A percentile compares a stretch with the other conserved stretches of the same genome.
phyloP scores from a whole-genome alignment of 1,284 basidiomycete genomes.

The Somion occarium region DNA sequence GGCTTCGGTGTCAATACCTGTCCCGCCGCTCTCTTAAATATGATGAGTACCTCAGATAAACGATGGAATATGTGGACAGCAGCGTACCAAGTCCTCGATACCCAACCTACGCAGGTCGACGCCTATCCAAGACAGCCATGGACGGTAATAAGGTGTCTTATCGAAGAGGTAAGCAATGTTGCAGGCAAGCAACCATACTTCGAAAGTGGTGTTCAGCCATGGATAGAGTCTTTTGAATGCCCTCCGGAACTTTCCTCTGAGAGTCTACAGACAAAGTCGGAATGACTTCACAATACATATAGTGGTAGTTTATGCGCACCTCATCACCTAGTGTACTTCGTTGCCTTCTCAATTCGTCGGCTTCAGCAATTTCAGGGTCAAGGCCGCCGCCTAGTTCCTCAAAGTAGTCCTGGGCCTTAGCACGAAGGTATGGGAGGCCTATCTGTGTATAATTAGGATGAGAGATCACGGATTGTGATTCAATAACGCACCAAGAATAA shows the following conservation, averaged over 20 bases:
- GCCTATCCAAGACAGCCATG: constrained; percentile 85
- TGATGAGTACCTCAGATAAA: not conserved
- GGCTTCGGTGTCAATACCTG: constrained; percentile 14
- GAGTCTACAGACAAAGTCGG: constrained; percentile 28
- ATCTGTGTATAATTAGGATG: constrained; percentile 43
- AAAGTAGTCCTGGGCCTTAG: constrained; percentile 87
- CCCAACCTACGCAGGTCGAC: constrained; percentile 78
- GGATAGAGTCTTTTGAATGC: constrained; percentile 77
- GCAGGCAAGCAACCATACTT: constrained; percentile 78
- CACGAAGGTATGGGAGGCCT: constrained; percentile 84
- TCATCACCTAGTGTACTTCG: constrained; percentile 43
- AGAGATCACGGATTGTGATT: not conserved
- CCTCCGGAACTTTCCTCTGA: constrained; percentile 46
- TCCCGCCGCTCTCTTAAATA: constrained; percentile 26
- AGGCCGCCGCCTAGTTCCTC: constrained; percentile 86
- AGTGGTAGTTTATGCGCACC: constrained; percentile 30
- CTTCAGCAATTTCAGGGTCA: constrained; percentile 61
- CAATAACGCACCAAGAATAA: constrained; percentile 62
- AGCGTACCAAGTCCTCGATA: constrained; percentile 67
- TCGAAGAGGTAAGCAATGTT: constrained; percentile 93
- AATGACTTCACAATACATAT: not conserved
- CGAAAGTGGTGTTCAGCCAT: constrained; percentile 72
- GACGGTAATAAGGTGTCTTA: constrained; percentile 82
- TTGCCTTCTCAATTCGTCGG: constrained; percentile 35
- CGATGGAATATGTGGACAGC: not conserved